Percentiles rank a stretch among this genome's conserved stretches.
phyloP scores from a whole-genome alignment of 208 protist genomes.

The Trypanosoma brucei region DNA sequence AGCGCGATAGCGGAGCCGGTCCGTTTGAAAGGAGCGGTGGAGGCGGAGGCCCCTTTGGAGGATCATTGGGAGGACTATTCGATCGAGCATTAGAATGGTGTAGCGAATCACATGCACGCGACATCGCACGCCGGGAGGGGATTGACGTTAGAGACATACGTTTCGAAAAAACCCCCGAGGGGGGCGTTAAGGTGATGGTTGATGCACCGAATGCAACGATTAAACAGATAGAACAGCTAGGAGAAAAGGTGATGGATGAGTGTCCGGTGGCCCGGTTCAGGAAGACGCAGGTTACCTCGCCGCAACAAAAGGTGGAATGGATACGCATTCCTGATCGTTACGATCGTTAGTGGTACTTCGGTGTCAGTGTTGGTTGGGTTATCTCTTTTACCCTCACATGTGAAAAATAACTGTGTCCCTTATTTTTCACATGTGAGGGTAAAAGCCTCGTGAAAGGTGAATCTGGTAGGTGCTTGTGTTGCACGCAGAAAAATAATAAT shows the following conservation, averaged over 20 bases:
- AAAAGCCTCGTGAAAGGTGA: too few species aligned
- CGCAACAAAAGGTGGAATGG: conserved; percentile 77
- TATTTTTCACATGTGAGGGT: too few species aligned
- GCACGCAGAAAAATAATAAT: too few species aligned
- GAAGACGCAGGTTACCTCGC: conserved; percentile 58
- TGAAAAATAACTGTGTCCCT: too few species aligned
- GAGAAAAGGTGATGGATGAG: conserved; percentile 81
- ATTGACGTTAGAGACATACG: conserved; percentile 74
- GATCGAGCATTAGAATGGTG: conserved; percentile 86
- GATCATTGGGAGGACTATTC: conserved; percentile 64
- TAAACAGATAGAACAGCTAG: conserved; percentile 82
- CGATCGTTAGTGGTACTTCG: conserved; percentile 34
- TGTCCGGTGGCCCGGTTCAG: conserved; percentile 85
- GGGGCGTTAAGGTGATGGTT: conserved; percentile 74
- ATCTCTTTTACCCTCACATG: background rate
- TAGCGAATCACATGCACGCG: conserved; percentile 67
- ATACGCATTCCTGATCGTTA: conserved; percentile 62
- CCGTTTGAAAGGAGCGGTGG: background rate
- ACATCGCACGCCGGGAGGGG: conserved; percentile 68
- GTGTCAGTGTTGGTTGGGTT: background rate
- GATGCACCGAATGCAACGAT: conserved; percentile 78
- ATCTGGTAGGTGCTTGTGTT: too few species aligned
- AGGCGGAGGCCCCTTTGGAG: conserved; percentile 18
- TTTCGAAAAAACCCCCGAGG: conserved; percentile 69
- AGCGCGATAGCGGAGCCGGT: too few species aligned